Base-by-base conservation (phyloP, 495 filamentous ascomycete genomes). In the Lindgomyces ingoldianus region DNA sequence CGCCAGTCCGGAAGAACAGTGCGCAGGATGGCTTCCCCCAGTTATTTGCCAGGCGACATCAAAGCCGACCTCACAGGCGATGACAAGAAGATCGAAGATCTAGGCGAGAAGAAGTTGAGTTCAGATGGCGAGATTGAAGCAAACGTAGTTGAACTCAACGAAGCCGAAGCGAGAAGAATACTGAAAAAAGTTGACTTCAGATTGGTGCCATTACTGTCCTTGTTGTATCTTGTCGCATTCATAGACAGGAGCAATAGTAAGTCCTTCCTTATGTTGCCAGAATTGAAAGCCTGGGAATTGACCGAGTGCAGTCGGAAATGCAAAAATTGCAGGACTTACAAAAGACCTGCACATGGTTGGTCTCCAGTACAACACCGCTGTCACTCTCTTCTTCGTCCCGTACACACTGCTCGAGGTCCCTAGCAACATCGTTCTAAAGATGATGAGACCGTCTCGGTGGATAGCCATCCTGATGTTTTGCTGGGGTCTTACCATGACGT, bases 401-500 rank as follows among this genome's bases (percentile, higher is more conserved):
- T 79, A 78, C 48, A 59, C 62, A 6, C 19, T 73, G 16, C 61
- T 72, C 30, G 70, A 72, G 53, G 52, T 72, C 24, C 72, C 73
- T 14, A 60, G 61, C 39, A 75, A 74, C 51, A 52, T 75, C 33
- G 26, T 74, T 0, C 53, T 75, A 24, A 71, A 64, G 51, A 36
- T 63, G 48, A 55, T 70, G 33, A 53, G 25, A 19, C 64, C 70
- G 18, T 61, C 36, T 44, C 48, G 57, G 8, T 62, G 55, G 61
- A 62, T 71, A 16, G 60, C 60, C 0, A 65, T 75, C 3, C 48
- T 71, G 1, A 77, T 70, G 67, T 47, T 77, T 10, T 62, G 41
- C 27, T 72, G 73, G 58, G 75, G 74, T 3, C 67, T 74, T n/a
- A 64, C 70, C 60, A 96, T 95, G 87, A 85, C 86, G 46, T 60